These are phyloP conservation scores for Endogone sp. DNA, from an alignment of 192 early-diverging fungal species.

Conservation along the genomic window DNA sequence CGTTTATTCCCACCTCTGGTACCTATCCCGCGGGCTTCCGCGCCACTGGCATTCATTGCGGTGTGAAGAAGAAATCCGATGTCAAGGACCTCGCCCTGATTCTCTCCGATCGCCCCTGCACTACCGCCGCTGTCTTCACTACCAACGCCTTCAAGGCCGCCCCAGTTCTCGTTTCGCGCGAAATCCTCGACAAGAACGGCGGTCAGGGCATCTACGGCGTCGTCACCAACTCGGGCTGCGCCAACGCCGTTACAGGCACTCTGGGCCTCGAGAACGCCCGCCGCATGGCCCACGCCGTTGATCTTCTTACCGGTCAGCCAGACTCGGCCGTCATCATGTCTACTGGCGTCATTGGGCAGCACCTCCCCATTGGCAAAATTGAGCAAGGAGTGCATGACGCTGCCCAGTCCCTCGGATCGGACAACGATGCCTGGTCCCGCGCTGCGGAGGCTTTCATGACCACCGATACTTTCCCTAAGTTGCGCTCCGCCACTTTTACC, in stretches of 20 bases:
- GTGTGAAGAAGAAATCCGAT: constrained; percentile 77
- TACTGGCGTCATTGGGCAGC: constrained; percentile 96
- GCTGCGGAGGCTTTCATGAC: constrained; percentile 93
- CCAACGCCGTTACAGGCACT: constrained; percentile 93
- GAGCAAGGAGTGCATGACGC: constrained; percentile 55
- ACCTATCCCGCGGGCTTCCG: constrained; percentile 83
- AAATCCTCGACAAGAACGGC: constrained; percentile 48
- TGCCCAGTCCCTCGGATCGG: constrained; percentile 29
- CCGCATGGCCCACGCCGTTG: constrained; percentile 58
- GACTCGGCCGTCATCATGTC: constrained; percentile 79
- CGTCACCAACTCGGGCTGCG: constrained; percentile 88
- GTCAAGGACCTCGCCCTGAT: constrained; percentile 80
- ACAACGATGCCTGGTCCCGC: constrained; percentile 72
- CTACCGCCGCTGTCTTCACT: constrained; percentile 88
- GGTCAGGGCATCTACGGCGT: constrained; percentile 45
- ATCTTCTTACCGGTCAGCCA: constrained; percentile 41
- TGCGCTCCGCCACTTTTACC: constrained; percentile 55
- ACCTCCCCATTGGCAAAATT: constrained; percentile 81
- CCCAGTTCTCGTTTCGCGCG: constrained; percentile 72
- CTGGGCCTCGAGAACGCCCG: constrained; percentile 77
- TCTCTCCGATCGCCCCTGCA: constrained; percentile 64
- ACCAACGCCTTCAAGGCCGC: constrained; percentile 90
- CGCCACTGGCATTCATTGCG: constrained; percentile 68
- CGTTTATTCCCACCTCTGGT: constrained; percentile 69
- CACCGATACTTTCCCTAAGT: constrained; percentile 96